phyloP scores from a whole-genome alignment of 2,329 filamentous ascomycete species.

The Alternaria postmessia region DNA sequence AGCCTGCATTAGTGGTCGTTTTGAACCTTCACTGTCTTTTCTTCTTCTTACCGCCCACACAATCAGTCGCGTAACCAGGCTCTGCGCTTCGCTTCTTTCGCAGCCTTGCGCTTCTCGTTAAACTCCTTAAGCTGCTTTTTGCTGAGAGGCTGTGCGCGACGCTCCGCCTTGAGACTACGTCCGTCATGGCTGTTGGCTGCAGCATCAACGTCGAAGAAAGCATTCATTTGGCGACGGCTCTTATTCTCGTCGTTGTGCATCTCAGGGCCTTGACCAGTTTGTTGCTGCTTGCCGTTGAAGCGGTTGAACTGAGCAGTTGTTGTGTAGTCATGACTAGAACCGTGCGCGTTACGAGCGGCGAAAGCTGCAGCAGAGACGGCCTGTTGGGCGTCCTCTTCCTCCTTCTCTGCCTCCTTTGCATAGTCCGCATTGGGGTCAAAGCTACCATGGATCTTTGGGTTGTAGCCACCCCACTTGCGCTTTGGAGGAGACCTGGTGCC shows the following conservation, averaged over 20 bases:
- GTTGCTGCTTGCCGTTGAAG: conserved; percentile 86
- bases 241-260: conserved; percentile 88
- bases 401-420: conserved; percentile 62
- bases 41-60: conserved; percentile 41
- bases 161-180: conserved; percentile 88
- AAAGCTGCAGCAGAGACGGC: conserved; percentile 36
- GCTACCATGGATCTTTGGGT: conserved; percentile 93
- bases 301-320: conserved; percentile 85
- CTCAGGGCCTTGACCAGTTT: conserved; percentile 71
- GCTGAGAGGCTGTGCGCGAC: conserved; percentile 80
- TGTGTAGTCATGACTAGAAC: conserved; percentile 62
- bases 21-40: conserved; percentile 22
- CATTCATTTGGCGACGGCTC: conserved; percentile 85
- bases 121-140: conserved; percentile 90
- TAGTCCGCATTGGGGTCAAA: conserved; percentile 98
- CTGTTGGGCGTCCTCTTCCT: conserved; percentile 46
- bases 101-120: conserved; percentile 86
- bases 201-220: conserved; percentile 94
- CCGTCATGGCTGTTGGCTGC: conserved; percentile 92
- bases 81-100: conserved; percentile 92
- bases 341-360: conserved; percentile 34
- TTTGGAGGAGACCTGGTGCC: conserved; percentile 44
- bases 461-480: conserved; percentile 77
- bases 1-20: conserved; percentile 41
- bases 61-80: conserved; percentile 87